Base-by-base conservation (phyloP, 352 stramenopile species). In the Phytopythium mirpurense region DNA sequence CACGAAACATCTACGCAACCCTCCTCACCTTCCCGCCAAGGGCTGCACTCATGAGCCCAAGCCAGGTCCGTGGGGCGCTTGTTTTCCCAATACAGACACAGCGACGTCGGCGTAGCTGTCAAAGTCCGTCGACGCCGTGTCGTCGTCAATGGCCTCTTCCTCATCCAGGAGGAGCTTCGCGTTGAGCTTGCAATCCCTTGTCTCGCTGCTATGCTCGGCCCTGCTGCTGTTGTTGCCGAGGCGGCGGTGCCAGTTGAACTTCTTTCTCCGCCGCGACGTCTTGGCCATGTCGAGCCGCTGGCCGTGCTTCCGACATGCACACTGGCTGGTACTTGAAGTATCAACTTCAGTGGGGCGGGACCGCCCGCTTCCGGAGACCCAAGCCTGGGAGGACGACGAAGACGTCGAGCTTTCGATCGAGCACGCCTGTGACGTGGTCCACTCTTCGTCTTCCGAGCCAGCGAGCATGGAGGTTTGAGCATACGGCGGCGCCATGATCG, bases 291-390 rank as follows among this genome's bases (percentile, higher is more conserved):
- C 43, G 5, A 73, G 32, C 1, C 60, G 62, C 54, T 80, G 70
- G 0, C 70, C 70, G 6, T 71, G 58, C 49, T 75, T 74, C 6
- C 60, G 62, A 41, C 71, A 78, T 6, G 51, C 56, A 42, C 71
- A 78, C 32, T 74, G 44, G 1, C 59, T 43, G 8, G 63, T 45
- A n/a, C n/a, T n/a, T n/a, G n/a, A n/a, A n/a, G n/a, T n/a, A 11
- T 62, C 54, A 27, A 68, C 18, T 2, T 54, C 32, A 29, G 3
- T 44, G 3, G 42, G n/a, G 1, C 56, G 34, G 4, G 43, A 49
- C 5, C 51, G 47, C 5, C 52, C 45, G 12, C 19, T 32, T 19
- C n/a, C 26, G 2, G 47, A 54, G 21, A 18, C 45, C 36, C 19
- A 53, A 31, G 32, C 23, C 16, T 27, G 31, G 18, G 54, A 60